Base-by-base conservation (phyloP, 176 grass and related monocot genomes). In the Oryza officinalis region DNA sequence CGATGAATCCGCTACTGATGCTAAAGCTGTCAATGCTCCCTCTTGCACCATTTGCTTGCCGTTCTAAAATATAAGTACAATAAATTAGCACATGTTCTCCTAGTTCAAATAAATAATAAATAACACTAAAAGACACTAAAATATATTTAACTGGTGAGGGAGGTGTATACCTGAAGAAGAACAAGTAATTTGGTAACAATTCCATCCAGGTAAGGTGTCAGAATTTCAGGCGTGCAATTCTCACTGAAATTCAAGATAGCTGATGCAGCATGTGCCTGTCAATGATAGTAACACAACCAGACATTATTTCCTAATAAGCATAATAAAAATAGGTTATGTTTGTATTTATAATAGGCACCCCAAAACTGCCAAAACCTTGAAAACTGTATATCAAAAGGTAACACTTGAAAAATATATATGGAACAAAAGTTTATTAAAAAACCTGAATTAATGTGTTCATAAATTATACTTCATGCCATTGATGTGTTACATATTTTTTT, bases 31-130 rank as follows among this genome's bases (percentile, higher is more conserved):
- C 66, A 99, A 85, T 72, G 97, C 93, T 73, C 91, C 97, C 81
- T 99, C 97, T 88, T 99, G 97, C 67, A 99, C 97, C 97, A 99
- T 96, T 87, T 96, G 97, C 84, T 99, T 99, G 54, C 93, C 97
- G 63, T 96, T 99, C 91, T 97, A 77, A 74, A 86, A 60, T 33
- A 79, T n/a, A 69, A 41, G 86, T 27, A 83, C 64, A 73, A 65
- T 20, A 71, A 27, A 22, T 87, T 77, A 85, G 40, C 20, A 69
- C 30, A 50, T 52, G 67, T 78, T 46, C 31, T 86, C 63, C 50
- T 4, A 7, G 65, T 41, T 81, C 8, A 60, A 76, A 81, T 9
- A 86, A 83, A 65, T 20, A 71, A 71, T 15, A 86, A 83, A 65
- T 14, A 71, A 71, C 12, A 17, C 15, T 30, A 4, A 22, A 80